Conservation (phyloP, 495 filamentous ascomycete genomes). For the Echria macrotheca region DNA sequence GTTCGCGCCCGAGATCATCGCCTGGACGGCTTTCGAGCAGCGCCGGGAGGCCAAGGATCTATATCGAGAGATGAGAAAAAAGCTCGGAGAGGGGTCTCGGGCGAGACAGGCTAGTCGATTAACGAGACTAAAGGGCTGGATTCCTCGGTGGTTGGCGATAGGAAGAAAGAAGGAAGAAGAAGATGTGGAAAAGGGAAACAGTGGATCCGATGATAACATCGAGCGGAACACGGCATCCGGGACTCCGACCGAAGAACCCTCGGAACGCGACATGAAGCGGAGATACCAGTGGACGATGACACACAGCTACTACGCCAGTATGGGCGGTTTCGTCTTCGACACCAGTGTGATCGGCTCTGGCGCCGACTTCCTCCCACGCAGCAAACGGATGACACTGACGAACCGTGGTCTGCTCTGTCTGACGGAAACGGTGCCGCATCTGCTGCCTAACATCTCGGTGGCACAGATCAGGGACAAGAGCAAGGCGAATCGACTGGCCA, state of each 20-base stretch:
- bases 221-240: too few species aligned
- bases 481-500: conserved; percentile 7
- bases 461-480: conserved; percentile 10
- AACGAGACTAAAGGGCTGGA: too few species aligned
- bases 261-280: not conserved
- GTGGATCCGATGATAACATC: not conserved
- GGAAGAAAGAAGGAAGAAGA: too few species aligned
- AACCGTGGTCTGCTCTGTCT: not conserved
- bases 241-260: not conserved
- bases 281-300: conserved; percentile 1
- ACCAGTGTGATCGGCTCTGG: not conserved
- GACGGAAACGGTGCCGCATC: not conserved
- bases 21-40: not conserved
- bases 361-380: not conserved
- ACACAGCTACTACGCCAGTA: not conserved
- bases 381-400: not conserved
- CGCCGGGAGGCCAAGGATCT: not conserved
- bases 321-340: conserved; percentile 3
- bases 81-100: not conserved
- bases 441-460: conserved; percentile 9
- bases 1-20: conserved; percentile 8
- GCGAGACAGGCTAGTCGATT: too few species aligned
- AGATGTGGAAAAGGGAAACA: not conserved
- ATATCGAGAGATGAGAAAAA: not conserved
- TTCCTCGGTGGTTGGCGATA: too few species aligned